Evolutionary conservation across 305 asterid species (phyloP).

Genomic region (Salvia sclarea): DNA sequence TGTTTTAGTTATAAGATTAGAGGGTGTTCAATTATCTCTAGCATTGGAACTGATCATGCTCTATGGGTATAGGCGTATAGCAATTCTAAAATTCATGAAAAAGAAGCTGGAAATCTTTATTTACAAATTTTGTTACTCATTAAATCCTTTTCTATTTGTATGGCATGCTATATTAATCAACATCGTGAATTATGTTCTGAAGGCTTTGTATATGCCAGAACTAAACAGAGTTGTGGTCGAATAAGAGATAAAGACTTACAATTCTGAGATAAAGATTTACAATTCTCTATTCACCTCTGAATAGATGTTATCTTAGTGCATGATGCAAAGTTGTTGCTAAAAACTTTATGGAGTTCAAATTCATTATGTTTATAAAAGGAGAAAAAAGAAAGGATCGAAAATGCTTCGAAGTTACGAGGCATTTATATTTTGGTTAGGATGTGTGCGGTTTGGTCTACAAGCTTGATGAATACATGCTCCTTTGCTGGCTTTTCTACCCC

Average conservation of each 20-base stretch:
- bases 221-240: neutral
- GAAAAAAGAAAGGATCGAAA: neutral
- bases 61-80: too few relatives aligned
- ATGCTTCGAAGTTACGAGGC: neutral
- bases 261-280: too few relatives aligned
- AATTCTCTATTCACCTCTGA: neutral
- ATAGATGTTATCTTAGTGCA: neutral
- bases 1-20: too few relatives aligned
- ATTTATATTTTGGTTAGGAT: neutral
- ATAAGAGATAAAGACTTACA: neutral
- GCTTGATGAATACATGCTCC: constrained; percentile 16
- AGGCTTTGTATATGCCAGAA: too few relatives aligned
- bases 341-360: neutral
- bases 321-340: neutral
- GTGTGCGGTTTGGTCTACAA: neutral
- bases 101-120: too few relatives aligned
- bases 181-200: too few relatives aligned
- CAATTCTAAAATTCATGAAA: too few relatives aligned
- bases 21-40: too few relatives aligned
- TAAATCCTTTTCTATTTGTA: too few relatives aligned
- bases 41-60: too few relatives aligned
- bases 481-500: neutral
- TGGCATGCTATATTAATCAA: too few relatives aligned
- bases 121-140: too few relatives aligned
- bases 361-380: neutral